Conservation (phyloP, 208 protist genomes). For the Crithidia thermophila region DNA sequence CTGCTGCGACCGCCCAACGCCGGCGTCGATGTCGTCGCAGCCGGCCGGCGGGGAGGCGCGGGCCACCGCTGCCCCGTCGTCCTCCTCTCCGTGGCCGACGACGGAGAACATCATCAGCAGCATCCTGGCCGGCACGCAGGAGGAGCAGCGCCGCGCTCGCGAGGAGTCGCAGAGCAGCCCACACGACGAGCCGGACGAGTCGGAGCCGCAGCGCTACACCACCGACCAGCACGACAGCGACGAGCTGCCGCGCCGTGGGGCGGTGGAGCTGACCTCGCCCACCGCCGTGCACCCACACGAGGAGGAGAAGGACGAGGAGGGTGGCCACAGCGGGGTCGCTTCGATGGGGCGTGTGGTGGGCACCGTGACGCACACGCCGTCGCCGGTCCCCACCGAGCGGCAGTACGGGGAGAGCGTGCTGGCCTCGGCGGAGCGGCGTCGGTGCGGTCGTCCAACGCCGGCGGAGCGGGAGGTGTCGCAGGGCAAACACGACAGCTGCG, state of each 20-base stretch:
- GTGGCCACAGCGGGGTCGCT: background rate
- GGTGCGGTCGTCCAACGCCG: slow-evolving; percentile 29
- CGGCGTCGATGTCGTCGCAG: slow-evolving; percentile 30
- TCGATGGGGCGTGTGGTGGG: background rate
- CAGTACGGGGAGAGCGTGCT: slow-evolving; percentile 38
- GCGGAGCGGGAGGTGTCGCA: slow-evolving; percentile 5
- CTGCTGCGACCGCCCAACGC: slow-evolving; percentile 36
- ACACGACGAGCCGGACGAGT: background rate
- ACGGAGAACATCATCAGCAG: slow-evolving; percentile 46
- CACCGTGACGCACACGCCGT: slow-evolving; percentile 25
- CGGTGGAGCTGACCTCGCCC: background rate
- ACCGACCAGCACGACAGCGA: slow-evolving; percentile 10
- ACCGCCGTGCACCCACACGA: background rate
- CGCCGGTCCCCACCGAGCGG: slow-evolving; percentile 33
- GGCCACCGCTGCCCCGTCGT: slow-evolving; percentile 3
- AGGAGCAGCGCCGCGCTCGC: slow-evolving; percentile 27
- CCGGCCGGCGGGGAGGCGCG: slow-evolving; percentile 24
- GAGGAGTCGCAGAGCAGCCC: too few species aligned
- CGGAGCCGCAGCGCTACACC: too few species aligned
- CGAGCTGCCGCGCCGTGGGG: background rate
- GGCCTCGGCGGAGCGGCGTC: slow-evolving; percentile 36
- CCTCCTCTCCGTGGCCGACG: slow-evolving; percentile 47
- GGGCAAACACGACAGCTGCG: background rate
- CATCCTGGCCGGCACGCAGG: slow-evolving; percentile 24
- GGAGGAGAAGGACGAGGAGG: background rate